Percentiles rank a stretch among this genome's conserved stretches.
phyloP scores from a whole-genome alignment of 495 filamentous ascomycete genomes.

The Alectoria sarmentosa region DNA sequence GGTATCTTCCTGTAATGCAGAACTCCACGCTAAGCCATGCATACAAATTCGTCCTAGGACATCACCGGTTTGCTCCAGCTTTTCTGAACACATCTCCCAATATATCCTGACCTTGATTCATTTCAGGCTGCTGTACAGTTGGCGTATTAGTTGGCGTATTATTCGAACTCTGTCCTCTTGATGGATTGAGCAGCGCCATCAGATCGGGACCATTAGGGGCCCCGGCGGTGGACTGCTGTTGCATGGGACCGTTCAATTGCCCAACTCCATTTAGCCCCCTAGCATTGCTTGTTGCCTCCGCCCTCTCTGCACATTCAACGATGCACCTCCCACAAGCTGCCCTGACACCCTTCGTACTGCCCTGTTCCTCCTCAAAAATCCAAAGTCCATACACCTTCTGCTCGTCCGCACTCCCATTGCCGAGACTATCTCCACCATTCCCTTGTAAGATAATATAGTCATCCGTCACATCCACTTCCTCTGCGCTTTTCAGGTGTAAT shows the following conservation, averaged over 20 bases:
- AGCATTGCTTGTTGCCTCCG: constrained; percentile 38
- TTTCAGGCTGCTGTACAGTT: not conserved
- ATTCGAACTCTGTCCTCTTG: not conserved
- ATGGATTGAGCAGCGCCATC: constrained; percentile 14
- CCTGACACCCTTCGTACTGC: constrained; percentile 46
- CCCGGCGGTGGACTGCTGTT: not conserved
- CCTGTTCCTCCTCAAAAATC: constrained; percentile 54
- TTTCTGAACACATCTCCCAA: constrained; percentile 1
- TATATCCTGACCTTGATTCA: not conserved
- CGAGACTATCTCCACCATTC: constrained; percentile 19
- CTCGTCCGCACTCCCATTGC: constrained; percentile 27
- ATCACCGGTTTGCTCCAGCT: not conserved
- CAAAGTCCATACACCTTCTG: constrained; percentile 50
- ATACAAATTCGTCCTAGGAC: not conserved
- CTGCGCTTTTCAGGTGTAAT: not conserved
- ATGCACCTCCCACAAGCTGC: constrained; percentile 47
- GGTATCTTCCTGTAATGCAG: constrained; percentile 11
- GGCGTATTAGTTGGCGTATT: too few relatives aligned
- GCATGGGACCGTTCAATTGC: not conserved
- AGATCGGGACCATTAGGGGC: constrained; percentile 7
- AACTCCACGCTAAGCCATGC: constrained; percentile 6
- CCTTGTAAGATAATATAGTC: constrained; percentile 54
- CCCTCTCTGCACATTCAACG: constrained; percentile 46
- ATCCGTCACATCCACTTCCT: constrained; percentile 51
- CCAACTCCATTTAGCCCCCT: not conserved